Conservation (phyloP, 306 rosid species). For the Alnus rubra region DNA sequence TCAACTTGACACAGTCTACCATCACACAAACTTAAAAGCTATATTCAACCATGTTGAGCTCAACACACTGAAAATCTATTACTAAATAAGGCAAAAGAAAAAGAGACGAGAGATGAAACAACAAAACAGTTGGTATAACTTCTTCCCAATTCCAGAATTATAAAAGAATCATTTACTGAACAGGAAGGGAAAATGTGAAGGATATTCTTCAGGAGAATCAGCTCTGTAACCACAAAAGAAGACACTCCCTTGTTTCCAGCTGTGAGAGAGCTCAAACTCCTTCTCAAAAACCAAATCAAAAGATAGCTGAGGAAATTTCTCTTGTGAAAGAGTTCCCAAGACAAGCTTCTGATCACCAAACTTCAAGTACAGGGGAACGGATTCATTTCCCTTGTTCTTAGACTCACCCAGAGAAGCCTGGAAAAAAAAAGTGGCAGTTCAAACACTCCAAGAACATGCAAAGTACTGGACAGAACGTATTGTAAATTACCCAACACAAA, state of each 20-base stretch:
- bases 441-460: not conserved
- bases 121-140: not conserved
- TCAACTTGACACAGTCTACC: not conserved
- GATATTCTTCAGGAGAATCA: slow-evolving; percentile 49
- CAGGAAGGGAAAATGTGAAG: slow-evolving; percentile 25
- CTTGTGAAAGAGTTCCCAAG: slow-evolving; percentile 60
- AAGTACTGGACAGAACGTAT: not conserved
- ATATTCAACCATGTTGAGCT: not conserved
- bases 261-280: slow-evolving; percentile 87
- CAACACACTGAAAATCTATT: not conserved
- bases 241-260: slow-evolving; percentile 60
- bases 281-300: slow-evolving; percentile 77
- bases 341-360: slow-evolving; percentile 65
- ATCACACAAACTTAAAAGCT: not conserved
- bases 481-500: not conserved
- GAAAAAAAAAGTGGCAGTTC: not conserved
- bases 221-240: slow-evolving; percentile 72
- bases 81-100: not conserved
- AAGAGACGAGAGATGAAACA: not conserved
- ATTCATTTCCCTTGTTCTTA: slow-evolving; percentile 55
- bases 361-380: slow-evolving; percentile 47
- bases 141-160: not conserved
- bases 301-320: slow-evolving; percentile 66
- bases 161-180: not conserved
- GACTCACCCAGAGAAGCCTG: slow-evolving; percentile 84